A percentile compares a stretch with the other conserved stretches of the same genome.
Evolutionary conservation across 2,329 filamentous ascomycete species (phyloP).

Genomic region (Trichophyton simii): DNA sequence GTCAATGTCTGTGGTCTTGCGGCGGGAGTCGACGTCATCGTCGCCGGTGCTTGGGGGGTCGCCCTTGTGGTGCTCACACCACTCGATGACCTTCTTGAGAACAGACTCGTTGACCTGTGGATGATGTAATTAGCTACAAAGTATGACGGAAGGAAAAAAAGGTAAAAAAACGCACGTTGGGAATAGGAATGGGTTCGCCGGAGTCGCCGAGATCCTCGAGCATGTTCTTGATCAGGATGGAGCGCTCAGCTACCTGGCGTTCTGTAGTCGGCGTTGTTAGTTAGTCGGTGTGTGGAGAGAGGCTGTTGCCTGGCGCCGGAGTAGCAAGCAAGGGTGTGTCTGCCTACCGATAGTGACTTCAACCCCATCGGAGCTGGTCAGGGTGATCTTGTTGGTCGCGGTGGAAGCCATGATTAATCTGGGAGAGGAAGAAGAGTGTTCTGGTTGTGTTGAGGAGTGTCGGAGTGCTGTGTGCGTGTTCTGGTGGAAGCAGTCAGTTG

Average conservation of each 20-base stretch:
- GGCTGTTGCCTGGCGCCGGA: not conserved
- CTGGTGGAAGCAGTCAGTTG: not conserved
- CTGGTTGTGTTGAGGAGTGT: not conserved
- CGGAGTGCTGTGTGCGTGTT: not conserved
- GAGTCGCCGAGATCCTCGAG: constrained; percentile 75
- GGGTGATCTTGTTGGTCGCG: constrained; percentile 28
- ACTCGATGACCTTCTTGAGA: constrained; percentile 91
- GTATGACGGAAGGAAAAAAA: constrained; percentile 3
- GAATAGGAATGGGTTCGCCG: constrained; percentile 56
- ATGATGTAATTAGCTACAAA: not conserved
- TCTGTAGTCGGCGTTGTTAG: constrained; percentile 38
- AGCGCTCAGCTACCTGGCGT: constrained; percentile 75
- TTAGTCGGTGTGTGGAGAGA: constrained; percentile 22
- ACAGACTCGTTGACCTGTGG: constrained; percentile 77
- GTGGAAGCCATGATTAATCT: constrained; percentile 13
- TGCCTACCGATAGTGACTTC: constrained; percentile 40
- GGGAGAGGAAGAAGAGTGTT: not conserved
- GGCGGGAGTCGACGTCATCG: constrained; percentile 84
- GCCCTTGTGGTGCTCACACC: constrained; percentile 89
- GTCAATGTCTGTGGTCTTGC: constrained; percentile 98
- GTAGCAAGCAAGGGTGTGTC: constrained; percentile 12
- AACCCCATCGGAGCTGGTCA: constrained; percentile 40
- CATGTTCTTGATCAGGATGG: constrained; percentile 95
- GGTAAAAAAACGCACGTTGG: constrained; percentile 32
- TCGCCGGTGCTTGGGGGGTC: constrained; percentile 73